These are phyloP conservation scores for Hypoxylon sp. DNA, from an alignment of 2,329 filamentous ascomycete species.

Conservation along the genomic window DNA sequence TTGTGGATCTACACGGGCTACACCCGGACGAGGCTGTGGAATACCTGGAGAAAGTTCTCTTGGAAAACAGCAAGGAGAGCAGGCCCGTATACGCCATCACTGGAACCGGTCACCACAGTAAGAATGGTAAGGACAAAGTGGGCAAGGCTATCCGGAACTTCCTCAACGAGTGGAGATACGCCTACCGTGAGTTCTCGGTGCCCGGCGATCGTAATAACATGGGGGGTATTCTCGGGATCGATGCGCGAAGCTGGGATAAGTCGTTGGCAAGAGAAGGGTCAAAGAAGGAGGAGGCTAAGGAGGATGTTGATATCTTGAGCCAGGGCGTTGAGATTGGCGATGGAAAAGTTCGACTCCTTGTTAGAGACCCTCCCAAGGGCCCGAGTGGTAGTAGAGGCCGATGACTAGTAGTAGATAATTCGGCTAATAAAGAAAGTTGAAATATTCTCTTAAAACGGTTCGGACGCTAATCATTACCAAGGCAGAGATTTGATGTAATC, in stretches of 20 bases:
- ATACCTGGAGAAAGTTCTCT: constrained; percentile 88
- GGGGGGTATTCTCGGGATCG: constrained; percentile 81
- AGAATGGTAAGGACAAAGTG: constrained; percentile 99
- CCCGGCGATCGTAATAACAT: constrained; percentile 89
- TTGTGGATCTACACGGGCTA: constrained; percentile 97
- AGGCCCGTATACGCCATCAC: constrained; percentile 95
- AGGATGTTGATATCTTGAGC: constrained; percentile 71
- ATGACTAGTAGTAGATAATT: constrained; percentile 50
- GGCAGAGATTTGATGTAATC: constrained; percentile 9
- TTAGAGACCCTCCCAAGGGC: constrained; percentile 72
- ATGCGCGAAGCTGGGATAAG: constrained; percentile 77
- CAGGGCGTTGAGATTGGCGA: constrained; percentile 78
- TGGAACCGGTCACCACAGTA: constrained; percentile 96
- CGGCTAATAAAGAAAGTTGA: constrained; percentile 46
- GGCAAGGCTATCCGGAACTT: constrained; percentile 93
- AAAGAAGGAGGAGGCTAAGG: constrained; percentile 56
- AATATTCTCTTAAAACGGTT: constrained; percentile 34
- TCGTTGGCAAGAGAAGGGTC: constrained; percentile 65
- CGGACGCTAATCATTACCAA: constrained; percentile 7
- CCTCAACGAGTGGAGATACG: constrained; percentile 95
- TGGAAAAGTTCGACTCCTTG: constrained; percentile 75
- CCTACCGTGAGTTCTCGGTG: constrained; percentile 95
- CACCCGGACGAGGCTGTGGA: constrained; percentile 97
- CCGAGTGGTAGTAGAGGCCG: constrained; percentile 65
- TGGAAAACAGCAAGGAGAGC: constrained; percentile 81